A percentile compares a stretch with the other conserved stretches of the same genome.
These are phyloP conservation scores for Laguncularia racemosa DNA, from an alignment of 345 rosid species.

Conservation along the genomic window DNA sequence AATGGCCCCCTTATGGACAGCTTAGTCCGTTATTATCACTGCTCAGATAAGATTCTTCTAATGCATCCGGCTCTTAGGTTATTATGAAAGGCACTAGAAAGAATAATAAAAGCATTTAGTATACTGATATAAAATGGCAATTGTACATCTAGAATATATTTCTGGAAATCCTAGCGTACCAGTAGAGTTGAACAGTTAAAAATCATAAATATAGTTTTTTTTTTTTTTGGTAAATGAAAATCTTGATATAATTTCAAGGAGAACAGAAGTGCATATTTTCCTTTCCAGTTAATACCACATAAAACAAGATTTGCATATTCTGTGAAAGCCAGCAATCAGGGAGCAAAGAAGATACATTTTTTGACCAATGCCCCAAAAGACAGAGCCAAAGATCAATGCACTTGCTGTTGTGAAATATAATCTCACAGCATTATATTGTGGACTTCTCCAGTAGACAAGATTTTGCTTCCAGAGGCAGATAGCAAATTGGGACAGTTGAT, in stretches of 20 bases:
- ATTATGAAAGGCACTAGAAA: no score
- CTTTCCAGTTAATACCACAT: not conserved
- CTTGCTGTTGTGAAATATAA: conserved; percentile 44
- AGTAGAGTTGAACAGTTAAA: no score
- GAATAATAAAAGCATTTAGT: no score
- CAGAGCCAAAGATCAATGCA: conserved; percentile 66
- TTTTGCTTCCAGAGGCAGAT: conserved; percentile 78
- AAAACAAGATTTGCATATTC: not conserved
- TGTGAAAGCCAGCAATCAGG: not conserved
- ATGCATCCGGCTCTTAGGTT: no score
- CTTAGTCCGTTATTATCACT: no score
- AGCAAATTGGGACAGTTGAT: conserved; percentile 39
- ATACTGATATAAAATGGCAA: not conserved
- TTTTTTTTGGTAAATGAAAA: no score
- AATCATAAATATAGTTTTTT: no score
- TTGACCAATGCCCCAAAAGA: conserved; percentile 74
- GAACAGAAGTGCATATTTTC: no score
- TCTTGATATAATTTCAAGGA: no score
- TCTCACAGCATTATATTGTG: conserved; percentile 69
- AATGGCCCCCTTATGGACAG: no score
- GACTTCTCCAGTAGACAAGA: conserved; percentile 95
- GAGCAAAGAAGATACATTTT: conserved; percentile 29
- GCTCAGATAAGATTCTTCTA: no score
- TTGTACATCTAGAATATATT: not conserved
- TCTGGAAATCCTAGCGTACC: no score